Percentiles rank a stretch among this genome's conserved stretches.
Conservation (phyloP, 1,284 basidiomycete species). For the Apiotrichum mycotoxinovorans region DNA sequence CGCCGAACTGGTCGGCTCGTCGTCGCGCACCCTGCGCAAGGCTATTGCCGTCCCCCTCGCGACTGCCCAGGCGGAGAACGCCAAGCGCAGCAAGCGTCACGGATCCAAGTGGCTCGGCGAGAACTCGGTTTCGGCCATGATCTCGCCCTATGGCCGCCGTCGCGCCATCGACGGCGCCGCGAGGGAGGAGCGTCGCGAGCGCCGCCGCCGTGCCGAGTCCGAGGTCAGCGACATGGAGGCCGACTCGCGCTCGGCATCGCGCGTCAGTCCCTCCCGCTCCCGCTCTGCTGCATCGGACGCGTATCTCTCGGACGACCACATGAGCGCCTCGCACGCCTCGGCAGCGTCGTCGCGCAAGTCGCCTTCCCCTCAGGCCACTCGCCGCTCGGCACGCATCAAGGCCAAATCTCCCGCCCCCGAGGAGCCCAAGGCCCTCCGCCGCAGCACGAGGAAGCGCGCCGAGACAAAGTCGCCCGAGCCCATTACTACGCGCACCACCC, state of each 20-base stretch:
- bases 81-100: constrained; percentile 23
- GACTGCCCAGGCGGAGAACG: constrained; percentile 36
- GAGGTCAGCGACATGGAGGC: constrained; percentile 20
- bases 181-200: constrained; percentile 26
- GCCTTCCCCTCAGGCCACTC: constrained; percentile 25
- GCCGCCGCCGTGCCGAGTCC: constrained; percentile 7
- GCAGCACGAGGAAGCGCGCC: constrained; percentile 10
- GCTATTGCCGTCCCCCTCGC: constrained; percentile 45
- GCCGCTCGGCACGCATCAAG: constrained; percentile 35
- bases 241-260: constrained; percentile 1
- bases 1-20: constrained; percentile 34
- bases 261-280: background rate
- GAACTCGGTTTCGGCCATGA: constrained; percentile 39
- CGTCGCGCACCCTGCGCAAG: constrained; percentile 38
- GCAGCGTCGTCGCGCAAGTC: constrained; percentile 1
- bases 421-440: constrained; percentile 24
- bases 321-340: constrained; percentile 11
- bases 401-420: constrained; percentile 12
- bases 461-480: constrained; percentile 11
- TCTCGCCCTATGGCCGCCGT: constrained; percentile 47
- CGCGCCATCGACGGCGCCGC: constrained; percentile 32
- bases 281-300: constrained; percentile 8
- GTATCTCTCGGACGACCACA: constrained; percentile 10
- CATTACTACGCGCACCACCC: background rate
- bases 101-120: constrained; percentile 20